A percentile compares a stretch with the other conserved stretches of the same genome.
phyloP scores from a whole-genome alignment of 495 filamentous ascomycete genomes.

The Cenococcum geophilum region DNA sequence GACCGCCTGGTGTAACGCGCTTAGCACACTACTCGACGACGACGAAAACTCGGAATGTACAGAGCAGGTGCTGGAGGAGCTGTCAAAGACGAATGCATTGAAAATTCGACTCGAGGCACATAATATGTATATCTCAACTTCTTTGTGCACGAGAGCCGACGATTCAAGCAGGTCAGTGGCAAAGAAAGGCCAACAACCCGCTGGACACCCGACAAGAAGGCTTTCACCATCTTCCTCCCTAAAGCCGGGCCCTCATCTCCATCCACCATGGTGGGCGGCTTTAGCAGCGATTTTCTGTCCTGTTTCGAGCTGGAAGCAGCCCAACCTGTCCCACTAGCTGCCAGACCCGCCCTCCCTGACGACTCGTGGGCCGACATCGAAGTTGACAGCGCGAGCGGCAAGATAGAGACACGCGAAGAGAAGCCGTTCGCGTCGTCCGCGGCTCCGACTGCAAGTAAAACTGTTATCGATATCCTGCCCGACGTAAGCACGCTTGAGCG shows the following conservation, averaged over 20 bases:
- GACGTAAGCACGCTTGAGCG: constrained; percentile 8
- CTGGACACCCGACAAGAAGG: constrained; percentile 5
- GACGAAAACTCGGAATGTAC: constrained; percentile 10
- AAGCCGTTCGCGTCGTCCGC: not conserved
- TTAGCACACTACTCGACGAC: constrained; percentile 7
- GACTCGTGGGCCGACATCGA: constrained; percentile 18
- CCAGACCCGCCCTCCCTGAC: not conserved
- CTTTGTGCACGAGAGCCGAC: not conserved
- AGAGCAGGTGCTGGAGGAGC: constrained; percentile 10
- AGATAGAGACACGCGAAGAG: not conserved
- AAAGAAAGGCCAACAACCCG: not conserved
- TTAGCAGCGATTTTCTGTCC: constrained; percentile 3
- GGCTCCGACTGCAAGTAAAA: not conserved
- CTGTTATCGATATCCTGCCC: not conserved
- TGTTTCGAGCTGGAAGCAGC: constrained; percentile 4
- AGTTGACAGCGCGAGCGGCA: constrained; percentile 5
- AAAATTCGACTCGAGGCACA: constrained; percentile 6
- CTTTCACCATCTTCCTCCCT: constrained; percentile 15
- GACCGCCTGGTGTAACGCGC: constrained; percentile 7
- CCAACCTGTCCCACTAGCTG: not conserved
- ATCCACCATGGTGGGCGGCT: constrained; percentile 7
- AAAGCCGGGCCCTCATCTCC: not conserved
- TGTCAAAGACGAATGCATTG: constrained; percentile 5
- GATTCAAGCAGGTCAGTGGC: not conserved
- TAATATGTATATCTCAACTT: not conserved